phyloP scores from a whole-genome alignment of 371 early-diverging fungal genomes.

The Fennellomyces sp. region DNA sequence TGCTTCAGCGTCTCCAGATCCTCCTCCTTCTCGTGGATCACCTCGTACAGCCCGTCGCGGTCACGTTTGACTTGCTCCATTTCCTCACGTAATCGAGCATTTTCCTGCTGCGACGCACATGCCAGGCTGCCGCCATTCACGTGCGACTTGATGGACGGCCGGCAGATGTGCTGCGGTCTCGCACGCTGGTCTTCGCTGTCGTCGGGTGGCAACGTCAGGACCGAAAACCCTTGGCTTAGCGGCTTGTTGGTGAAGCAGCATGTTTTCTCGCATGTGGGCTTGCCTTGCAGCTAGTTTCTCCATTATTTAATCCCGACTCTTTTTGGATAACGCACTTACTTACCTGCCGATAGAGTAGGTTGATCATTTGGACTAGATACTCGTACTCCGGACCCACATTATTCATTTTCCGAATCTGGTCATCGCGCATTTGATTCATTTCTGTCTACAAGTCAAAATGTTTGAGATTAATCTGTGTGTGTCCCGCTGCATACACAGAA shows the following conservation, averaged over 20 bases:
- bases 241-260: constrained; percentile 47
- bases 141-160: constrained; percentile 41
- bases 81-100: constrained; percentile 28
- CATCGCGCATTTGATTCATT: constrained; percentile 34
- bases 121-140: constrained; percentile 25
- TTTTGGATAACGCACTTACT: neutral
- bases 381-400: constrained; percentile 54
- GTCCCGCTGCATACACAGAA: neutral
- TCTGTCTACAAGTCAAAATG: constrained; percentile 26
- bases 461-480: no score
- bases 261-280: constrained; percentile 35
- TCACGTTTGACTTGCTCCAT: constrained; percentile 27
- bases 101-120: constrained; percentile 29
- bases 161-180: constrained; percentile 38
- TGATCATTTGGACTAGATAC: constrained; percentile 57
- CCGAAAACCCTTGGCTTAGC: constrained; percentile 21
- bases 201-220: constrained; percentile 29
- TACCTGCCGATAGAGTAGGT: constrained; percentile 49
- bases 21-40: constrained; percentile 43
- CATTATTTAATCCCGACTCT: neutral
- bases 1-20: constrained; percentile 40
- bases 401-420: constrained; percentile 41
- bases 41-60: constrained; percentile 26
- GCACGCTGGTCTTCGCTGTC: constrained; percentile 27
- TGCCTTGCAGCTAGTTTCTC: constrained; percentile 29